Conservation (phyloP, 768 basidiomycete species). For the Lentinula boryana region DNA sequence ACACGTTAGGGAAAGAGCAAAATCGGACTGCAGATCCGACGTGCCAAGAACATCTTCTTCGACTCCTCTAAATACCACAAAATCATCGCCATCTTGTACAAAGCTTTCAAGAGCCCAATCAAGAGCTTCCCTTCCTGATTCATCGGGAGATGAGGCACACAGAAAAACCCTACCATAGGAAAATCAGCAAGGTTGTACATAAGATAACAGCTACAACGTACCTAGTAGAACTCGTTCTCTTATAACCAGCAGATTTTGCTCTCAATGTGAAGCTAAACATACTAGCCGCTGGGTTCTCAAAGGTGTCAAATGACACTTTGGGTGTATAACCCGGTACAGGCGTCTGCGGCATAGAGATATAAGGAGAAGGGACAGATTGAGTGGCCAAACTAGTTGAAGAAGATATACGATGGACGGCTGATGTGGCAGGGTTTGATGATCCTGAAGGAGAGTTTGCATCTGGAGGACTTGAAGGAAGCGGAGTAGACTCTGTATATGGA, state of each 20-base stretch:
- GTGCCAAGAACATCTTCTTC: constrained; percentile 81
- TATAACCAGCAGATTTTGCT: constrained; percentile 80
- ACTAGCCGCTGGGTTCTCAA: constrained; percentile 71
- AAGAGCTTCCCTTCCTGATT: constrained; percentile 81
- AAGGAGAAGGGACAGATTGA: neutral
- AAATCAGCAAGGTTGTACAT: neutral
- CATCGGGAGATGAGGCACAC: constrained; percentile 84
- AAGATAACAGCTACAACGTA: neutral
- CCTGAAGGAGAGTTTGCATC: neutral
- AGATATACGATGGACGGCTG: neutral
- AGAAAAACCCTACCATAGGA: constrained; percentile 60
- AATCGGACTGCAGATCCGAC: constrained; percentile 14
- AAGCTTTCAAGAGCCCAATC: constrained; percentile 90
- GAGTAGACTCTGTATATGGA: neutral
- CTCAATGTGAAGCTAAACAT: constrained; percentile 88
- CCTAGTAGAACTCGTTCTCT: constrained; percentile 61
- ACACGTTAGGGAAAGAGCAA: neutral
- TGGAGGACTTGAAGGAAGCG: neutral
- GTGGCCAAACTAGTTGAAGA: neutral
- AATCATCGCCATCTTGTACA: constrained; percentile 85
- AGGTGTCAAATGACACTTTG: constrained; percentile 84
- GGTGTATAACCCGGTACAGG: constrained; percentile 15
- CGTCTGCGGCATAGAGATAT: constrained; percentile 1
- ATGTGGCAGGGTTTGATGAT: neutral
- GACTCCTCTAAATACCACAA: constrained; percentile 87